Percentiles rank a stretch among this genome's conserved stretches.
phyloP scores from a whole-genome alignment of 768 basidiomycete genomes.

The Pleurotus giganteus region DNA sequence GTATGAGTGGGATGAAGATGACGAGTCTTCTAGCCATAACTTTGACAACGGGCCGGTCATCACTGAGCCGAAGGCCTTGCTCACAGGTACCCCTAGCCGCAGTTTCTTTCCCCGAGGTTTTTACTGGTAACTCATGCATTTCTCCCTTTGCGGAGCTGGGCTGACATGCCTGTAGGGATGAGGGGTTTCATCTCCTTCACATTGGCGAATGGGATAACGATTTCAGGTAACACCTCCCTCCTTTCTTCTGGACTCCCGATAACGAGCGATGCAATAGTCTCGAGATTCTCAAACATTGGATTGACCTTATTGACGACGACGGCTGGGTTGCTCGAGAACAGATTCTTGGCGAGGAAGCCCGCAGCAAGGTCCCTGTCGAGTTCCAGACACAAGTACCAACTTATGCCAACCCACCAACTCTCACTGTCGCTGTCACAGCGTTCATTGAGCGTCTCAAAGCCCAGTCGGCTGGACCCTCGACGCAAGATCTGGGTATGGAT shows the following conservation, averaged over 20 bases:
- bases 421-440: constrained; percentile 90
- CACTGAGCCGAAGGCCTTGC: constrained; percentile 70
- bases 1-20: constrained; percentile 87
- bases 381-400: constrained; percentile 93
- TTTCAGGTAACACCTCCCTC: constrained; percentile 48
- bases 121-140: constrained; percentile 65
- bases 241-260: background rate
- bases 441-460: constrained; percentile 75
- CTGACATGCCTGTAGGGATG: constrained; percentile 61
- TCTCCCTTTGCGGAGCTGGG: background rate
- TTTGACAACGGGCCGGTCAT: constrained; percentile 52
- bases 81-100: constrained; percentile 93
- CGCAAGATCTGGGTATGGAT: constrained; percentile 66
- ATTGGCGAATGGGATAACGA: constrained; percentile 94
- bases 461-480: constrained; percentile 43
- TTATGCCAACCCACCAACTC: constrained; percentile 93
- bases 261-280: constrained; percentile 43
- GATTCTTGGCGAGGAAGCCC: constrained; percentile 93
- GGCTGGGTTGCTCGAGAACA: constrained; percentile 98
- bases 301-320: constrained; percentile 85
- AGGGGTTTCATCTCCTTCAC: constrained; percentile 92
- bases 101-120: constrained; percentile 98
- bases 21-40: constrained; percentile 32
- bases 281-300: constrained; percentile 89
- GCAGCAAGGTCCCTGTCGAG: constrained; percentile 89